Evolutionary conservation across 2,329 filamentous ascomycete genomes (phyloP), one percentile per base, ranked within the genome.

Genomic region (Penicillium aurantiogriseum): DNA sequence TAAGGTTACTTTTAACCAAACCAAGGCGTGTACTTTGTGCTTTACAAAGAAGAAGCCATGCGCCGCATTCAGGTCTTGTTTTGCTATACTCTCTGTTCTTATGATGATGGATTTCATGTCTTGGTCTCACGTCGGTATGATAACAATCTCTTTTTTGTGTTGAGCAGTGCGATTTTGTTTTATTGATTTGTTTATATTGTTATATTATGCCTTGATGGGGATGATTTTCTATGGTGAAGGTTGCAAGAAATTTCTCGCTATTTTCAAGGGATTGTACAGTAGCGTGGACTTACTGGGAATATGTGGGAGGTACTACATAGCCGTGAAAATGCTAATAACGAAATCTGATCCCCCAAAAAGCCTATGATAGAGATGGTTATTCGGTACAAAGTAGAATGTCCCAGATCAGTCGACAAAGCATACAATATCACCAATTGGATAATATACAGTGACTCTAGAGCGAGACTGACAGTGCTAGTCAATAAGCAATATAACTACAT

Each of bases 391-490:
- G 46, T 38, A 38, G 5, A 51, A 44, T 15, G 25, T 51, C 39
- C 40, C 40, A n/a, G n/a, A 23, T 5, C 31, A 56, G 19, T 38
- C 15, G 23, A 39, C 39, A 51, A 51, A 38, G 36, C 50, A 38
- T 47, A 42, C 31, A 35, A 53, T 46, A 53, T 53, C 54, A 57
- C 54, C 49, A 58, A 57, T 55, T 54, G 52, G 54, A 55, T 70
- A 71, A 66, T 69, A 61, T 71, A 71, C 69, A 71, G 63, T 59
- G 67, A 59, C 63, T 69, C 68, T 69, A 71, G 67, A 57, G 63
- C 57, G 54, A 58, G 49, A 59, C 51, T 47, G 51, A 47, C 29
- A 49, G 57, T 38, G 55, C 25, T 52, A 47, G 50, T 51, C 52
- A 60, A 51, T 39, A 51, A 56, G 42, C 48, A 59, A 57, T 56